Evolutionary conservation across 2,329 filamentous ascomycete species (phyloP).

Genomic region (Cadophora sp.): DNA sequence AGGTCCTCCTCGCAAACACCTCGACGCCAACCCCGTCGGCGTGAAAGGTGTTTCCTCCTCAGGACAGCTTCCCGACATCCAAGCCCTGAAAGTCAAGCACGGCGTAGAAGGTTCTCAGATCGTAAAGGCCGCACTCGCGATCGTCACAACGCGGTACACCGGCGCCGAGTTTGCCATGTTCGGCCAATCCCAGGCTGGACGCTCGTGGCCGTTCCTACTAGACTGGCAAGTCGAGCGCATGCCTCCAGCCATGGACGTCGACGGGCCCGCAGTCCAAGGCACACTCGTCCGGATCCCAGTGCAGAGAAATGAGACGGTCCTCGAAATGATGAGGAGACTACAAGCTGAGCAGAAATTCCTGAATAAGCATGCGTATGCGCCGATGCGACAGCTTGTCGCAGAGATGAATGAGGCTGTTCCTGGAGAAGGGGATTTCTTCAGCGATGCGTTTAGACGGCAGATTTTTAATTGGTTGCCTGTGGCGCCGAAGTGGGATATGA

Average conservation of each 20-base stretch:
- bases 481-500: not conserved
- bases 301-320: not conserved
- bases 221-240: slow-evolving; percentile 22
- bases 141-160: slow-evolving; percentile 19
- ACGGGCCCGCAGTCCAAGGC: slow-evolving; percentile 24
- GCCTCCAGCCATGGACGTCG: slow-evolving; percentile 25
- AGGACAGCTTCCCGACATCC: slow-evolving; percentile 16
- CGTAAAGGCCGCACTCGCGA: slow-evolving; percentile 24
- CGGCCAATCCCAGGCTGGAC: slow-evolving; percentile 24
- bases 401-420: slow-evolving; percentile 11
- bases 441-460: slow-evolving; percentile 22
- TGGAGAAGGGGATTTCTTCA: slow-evolving; percentile 22
- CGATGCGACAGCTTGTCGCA: slow-evolving; percentile 14
- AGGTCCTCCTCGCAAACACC: slow-evolving; percentile 17
- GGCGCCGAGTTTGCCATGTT: slow-evolving; percentile 22
- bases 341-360: slow-evolving; percentile 23
- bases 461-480: slow-evolving; percentile 28
- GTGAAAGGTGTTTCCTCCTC: slow-evolving; percentile 13
- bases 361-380: slow-evolving; percentile 22
- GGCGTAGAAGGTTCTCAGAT: slow-evolving; percentile 27
- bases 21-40: slow-evolving; percentile 13
- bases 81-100: slow-evolving; percentile 22
- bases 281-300: slow-evolving; percentile 3
- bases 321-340: slow-evolving; percentile 9
- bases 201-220: slow-evolving; percentile 26